Conservation (phyloP, 495 filamentous ascomycete species). For the Letharia columbiana region DNA sequence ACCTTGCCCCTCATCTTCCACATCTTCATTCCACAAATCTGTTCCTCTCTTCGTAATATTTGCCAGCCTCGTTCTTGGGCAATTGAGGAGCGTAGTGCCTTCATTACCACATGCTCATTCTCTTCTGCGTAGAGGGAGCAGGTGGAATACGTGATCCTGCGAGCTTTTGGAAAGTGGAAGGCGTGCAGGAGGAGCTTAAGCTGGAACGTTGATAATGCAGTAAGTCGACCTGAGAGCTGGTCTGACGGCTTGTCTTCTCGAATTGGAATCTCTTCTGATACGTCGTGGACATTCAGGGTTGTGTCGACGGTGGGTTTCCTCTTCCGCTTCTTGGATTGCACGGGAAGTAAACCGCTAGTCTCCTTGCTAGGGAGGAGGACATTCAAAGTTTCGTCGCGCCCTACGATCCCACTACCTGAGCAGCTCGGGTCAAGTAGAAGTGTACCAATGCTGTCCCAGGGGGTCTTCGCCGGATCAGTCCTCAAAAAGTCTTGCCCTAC, state of each 20-base stretch:
- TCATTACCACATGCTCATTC: conserved; percentile 76
- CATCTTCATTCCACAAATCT: conserved; percentile 58
- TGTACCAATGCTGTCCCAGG: conserved; percentile 53
- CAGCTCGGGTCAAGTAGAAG: conserved; percentile 88
- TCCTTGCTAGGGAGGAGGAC: conserved; percentile 18
- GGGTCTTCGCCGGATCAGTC: conserved; percentile 49
- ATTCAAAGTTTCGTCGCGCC: conserved; percentile 56
- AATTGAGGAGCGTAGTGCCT: conserved; percentile 54
- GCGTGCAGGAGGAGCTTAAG: conserved; percentile 71
- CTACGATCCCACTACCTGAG: conserved; percentile 88
- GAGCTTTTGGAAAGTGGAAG: conserved; percentile 68
- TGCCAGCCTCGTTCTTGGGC: conserved; percentile 67
- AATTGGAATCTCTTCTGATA: conserved; percentile 6
- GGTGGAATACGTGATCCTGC: conserved; percentile 78
- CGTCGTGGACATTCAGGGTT: background rate
- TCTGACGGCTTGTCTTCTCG: background rate
- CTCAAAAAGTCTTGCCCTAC: conserved; percentile 72
- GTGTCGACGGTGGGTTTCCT: conserved; percentile 18
- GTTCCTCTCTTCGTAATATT: conserved; percentile 57
- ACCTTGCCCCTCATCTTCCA: conserved; percentile 62
- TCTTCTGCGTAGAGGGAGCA: conserved; percentile 81
- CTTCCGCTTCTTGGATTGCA: conserved; percentile 31
- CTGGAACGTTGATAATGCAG: conserved; percentile 68
- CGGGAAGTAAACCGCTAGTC: conserved; percentile 20
- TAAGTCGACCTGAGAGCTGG: conserved; percentile 45